Evolutionary conservation across 2,329 filamentous ascomycete species (phyloP).

Genomic region (Ceratocystis harringtonii): DNA sequence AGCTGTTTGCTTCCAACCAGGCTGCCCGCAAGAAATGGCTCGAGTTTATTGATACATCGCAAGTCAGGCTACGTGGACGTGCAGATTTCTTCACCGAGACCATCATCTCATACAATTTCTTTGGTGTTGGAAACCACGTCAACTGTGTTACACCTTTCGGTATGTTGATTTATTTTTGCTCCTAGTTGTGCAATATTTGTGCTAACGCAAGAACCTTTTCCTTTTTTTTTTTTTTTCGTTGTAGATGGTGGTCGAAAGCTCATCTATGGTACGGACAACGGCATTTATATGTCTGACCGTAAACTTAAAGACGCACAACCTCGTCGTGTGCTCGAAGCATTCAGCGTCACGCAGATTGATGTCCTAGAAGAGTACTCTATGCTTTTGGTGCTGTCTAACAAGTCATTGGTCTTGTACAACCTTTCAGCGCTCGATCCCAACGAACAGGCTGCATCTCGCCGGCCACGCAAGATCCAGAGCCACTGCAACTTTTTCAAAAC

Average conservation of each 20-base stretch:
- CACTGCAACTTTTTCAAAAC: constrained; percentile 98
- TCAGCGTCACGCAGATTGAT: constrained; percentile 85
- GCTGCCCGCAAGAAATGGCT: constrained; percentile 91
- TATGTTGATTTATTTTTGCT: constrained; percentile 30
- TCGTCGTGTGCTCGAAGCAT: constrained; percentile 69
- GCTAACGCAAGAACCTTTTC: constrained; percentile 18
- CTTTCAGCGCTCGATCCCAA: constrained; percentile 73
- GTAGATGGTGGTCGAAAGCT: constrained; percentile 86
- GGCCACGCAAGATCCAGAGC: constrained; percentile 89
- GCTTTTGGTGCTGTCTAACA: constrained; percentile 80
- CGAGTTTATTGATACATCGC: constrained; percentile 83
- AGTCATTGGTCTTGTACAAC: constrained; percentile 79
- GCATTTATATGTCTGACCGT: constrained; percentile 82
- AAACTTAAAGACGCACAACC: constrained; percentile 73
- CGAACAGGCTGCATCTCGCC: constrained; percentile 65
- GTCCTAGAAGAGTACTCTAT: constrained; percentile 91
- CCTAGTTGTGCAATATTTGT: neutral
- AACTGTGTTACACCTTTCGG: constrained; percentile 89
- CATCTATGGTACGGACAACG: constrained; percentile 85
- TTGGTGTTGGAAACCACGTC: constrained; percentile 58
- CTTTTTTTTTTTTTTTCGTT: no score
- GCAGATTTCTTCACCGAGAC: constrained; percentile 80
- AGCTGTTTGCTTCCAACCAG: constrained; percentile 72
- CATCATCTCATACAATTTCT: constrained; percentile 44
- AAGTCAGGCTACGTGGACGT: constrained; percentile 70